Base-by-base conservation (phyloP, 805 yeast species). In the Teunomyces kruisii region DNA sequence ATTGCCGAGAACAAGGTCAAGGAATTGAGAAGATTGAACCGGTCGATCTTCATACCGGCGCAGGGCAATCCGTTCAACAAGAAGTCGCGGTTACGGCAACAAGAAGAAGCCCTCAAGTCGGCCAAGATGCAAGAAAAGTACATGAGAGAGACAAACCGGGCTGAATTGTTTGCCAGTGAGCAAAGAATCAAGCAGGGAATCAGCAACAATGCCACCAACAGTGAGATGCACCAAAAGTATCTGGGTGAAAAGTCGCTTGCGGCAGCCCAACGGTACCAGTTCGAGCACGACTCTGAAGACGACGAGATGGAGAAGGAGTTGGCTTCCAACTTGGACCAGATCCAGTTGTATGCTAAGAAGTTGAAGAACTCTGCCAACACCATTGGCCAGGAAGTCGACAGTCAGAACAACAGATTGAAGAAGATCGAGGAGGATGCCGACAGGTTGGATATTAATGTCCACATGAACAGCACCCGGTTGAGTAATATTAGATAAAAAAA, bases 271-370 rank as follows among this genome's bases (percentile, higher is more conserved):
- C 70, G 81, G 52, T 90, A 85, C 65, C 88, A 87, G 56, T 87
- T 88, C 55, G 97, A 89, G 59, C 86, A 86, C 40, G 97, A 92
- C 65, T 82, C 83, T 40, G 97, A 92, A 62, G 98, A 94, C 64
- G 96, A 90, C 56, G 94, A 84, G 54, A 80, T 89, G 80, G 98
- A 92, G 61, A 79, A 84, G 50, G 96, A 91, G 64, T 80, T 90
- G 54, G 91, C 90, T 43, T 69, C 78, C 51, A 94, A 94, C 58
- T 71, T 92, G 64, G 91, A 87, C 56, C 88, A 85, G 61, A 86
- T 94, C 40, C 77, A 79, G 9, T 75, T 75, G 32, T 79, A 84
- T 47, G 80, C 96, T 27, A 75, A 76, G 44, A 81, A 90, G 48
- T 77, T 92, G 65, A 84, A 82, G 61, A 78, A 74, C 50, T 73